Conservation (phyloP, 495 filamentous ascomycete genomes). For the Hypomontagnella submonticulosa region DNA sequence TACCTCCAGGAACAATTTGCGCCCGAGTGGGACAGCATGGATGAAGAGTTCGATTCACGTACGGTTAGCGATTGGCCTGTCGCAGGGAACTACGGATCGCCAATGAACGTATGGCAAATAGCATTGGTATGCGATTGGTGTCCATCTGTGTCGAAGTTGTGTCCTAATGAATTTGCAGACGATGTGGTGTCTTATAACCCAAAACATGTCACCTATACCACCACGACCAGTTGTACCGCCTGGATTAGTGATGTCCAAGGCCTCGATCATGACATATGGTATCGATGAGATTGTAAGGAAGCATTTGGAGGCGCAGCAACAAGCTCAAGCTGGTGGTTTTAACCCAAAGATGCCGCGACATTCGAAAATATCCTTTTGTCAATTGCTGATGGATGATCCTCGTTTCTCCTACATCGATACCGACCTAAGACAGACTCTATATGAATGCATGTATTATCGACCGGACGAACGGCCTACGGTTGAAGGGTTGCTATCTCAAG, state of each 20-base stretch:
- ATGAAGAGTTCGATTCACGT: background rate
- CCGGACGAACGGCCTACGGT: constrained; percentile 21
- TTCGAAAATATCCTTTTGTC: constrained; percentile 27
- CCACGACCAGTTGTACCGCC: constrained; percentile 24
- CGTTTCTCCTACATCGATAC: constrained; percentile 11
- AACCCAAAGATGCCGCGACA: background rate
- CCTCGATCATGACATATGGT: no score
- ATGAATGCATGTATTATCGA: constrained; percentile 34
- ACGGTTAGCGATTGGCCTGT: constrained; percentile 2
- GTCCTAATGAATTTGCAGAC: constrained; percentile 20
- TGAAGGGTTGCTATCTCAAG: constrained; percentile 23
- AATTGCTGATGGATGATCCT: constrained; percentile 11
- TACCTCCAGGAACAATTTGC: constrained; percentile 33
- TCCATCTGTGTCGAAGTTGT: background rate
- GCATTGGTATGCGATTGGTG: constrained; percentile 14
- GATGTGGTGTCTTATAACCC: constrained; percentile 37
- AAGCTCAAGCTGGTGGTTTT: no score
- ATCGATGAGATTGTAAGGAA: no score
- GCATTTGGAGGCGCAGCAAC: no score
- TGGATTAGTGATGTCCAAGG: background rate
- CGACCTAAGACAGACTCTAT: constrained; percentile 22
- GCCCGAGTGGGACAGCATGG: constrained; percentile 15
- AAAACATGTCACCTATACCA: background rate
- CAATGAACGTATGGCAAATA: constrained; percentile 29
- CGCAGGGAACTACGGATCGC: constrained; percentile 22